Base-by-base conservation (phyloP, 306 rosid genomes). In the Morella rubra region DNA sequence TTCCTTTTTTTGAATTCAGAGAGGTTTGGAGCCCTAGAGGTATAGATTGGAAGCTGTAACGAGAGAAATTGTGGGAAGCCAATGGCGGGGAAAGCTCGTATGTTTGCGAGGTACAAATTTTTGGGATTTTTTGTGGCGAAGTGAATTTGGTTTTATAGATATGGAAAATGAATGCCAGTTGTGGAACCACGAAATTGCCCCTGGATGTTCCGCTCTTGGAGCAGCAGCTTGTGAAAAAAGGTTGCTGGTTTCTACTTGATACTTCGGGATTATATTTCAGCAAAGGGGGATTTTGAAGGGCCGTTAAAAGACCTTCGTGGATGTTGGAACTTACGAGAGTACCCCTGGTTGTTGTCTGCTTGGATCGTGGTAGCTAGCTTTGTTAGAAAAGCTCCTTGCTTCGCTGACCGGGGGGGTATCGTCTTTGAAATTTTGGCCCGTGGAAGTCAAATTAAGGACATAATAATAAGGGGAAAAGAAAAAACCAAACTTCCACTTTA, bases 21-120 rank as follows among this genome's bases (percentile, higher is more conserved):
- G 75, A 18, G 74, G 64, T 64, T 74, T 27, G 73, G 81, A 68
- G 84, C 90, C 93, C 91, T 88, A 86, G 77, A 64, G 68, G 81
- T 81, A 65, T 44, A 89, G 87, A 85, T 82, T 88, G 81, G 90
- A 84, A 73, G 85, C 65, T 80, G 58, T 83, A 86, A 59, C 78
- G 62, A 60, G 55, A 16, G 41, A 62, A 61, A 24, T 66, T 66
- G 77, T 44, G 81, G 71, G 66, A 91, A 68, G 81, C 86, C 85
- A 88, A 81, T 94, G 98, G 98, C 98, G 98, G 97, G 98, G 94
- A 87, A 90, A 84, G 76, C 53, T 3, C 37, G 37, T 2, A 0
- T 7, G 27, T 72, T 80, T 69, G 58, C 77, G 80, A 80, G 74
- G 67, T 76, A 76, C 77, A 86, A 74, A 42, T 73, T 45, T 79